Percentiles rank a stretch among this genome's conserved stretches.
phyloP scores from a whole-genome alignment of 768 basidiomycete genomes.

The Mycena rosella region DNA sequence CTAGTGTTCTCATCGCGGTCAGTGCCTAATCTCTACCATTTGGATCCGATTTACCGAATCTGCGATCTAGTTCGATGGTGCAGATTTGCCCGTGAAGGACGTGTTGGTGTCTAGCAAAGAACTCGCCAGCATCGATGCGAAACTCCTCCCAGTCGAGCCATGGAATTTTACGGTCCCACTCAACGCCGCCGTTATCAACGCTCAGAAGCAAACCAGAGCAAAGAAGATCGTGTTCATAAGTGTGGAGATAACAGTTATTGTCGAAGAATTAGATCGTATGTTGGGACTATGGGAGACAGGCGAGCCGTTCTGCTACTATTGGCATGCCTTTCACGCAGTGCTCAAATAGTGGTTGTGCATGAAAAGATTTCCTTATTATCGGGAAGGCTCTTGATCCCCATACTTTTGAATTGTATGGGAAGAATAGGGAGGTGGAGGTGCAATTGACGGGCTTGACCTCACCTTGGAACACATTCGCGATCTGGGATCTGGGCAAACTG shows the following conservation, averaged over 20 bases:
- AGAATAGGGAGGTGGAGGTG: slow-evolving; percentile 14
- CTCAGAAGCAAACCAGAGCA: slow-evolving; percentile 18
- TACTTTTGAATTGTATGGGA: slow-evolving; percentile 20
- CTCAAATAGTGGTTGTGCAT: slow-evolving; percentile 21
- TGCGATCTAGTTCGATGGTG: slow-evolving; percentile 25
- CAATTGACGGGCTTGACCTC: slow-evolving; percentile 28
- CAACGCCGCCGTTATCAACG: slow-evolving; percentile 24
- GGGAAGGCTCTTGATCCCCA: slow-evolving; percentile 23
- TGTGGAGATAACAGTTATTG: slow-evolving; percentile 22
- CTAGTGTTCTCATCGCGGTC: slow-evolving; percentile 22
- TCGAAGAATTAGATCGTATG: slow-evolving; percentile 28
- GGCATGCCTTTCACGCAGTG: slow-evolving; percentile 11
- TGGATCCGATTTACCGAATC: slow-evolving; percentile 11
- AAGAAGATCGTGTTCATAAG: slow-evolving; percentile 23
- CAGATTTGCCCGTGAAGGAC: slow-evolving; percentile 14
- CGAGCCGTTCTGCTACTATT: slow-evolving; percentile 17
- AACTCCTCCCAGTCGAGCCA: slow-evolving; percentile 25
- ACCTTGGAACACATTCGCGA: slow-evolving; percentile 27
- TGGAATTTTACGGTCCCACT: slow-evolving; percentile 29
- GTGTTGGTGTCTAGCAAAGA: slow-evolving; percentile 20
- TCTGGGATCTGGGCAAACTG: slow-evolving; percentile 27
- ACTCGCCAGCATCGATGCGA: slow-evolving; percentile 19
- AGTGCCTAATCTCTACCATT: slow-evolving; percentile 10
- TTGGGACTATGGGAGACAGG: slow-evolving; percentile 24
- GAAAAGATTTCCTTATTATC: slow-evolving; percentile 24